phyloP scores from a whole-genome alignment of 2,329 filamentous ascomycete species.

The Helotiales sp. region DNA sequence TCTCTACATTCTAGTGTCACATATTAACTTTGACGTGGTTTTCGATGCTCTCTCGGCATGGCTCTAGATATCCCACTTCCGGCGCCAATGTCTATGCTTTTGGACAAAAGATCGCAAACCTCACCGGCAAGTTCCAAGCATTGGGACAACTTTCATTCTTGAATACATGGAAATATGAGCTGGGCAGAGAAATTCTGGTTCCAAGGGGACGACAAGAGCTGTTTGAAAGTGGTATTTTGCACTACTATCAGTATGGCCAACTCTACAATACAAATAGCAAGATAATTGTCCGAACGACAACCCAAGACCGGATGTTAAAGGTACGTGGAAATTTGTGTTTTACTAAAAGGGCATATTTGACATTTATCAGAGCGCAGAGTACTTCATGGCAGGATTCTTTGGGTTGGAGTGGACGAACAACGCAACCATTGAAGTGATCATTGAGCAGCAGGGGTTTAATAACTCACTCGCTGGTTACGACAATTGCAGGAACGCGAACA shows the following conservation, averaged over 20 bases:
- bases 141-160: constrained; percentile 67
- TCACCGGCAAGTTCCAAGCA: constrained; percentile 58
- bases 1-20: background rate
- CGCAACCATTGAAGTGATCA: constrained; percentile 73
- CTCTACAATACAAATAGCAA: constrained; percentile 75
- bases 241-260: constrained; percentile 62
- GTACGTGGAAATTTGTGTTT: constrained; percentile 44
- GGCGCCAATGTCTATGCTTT: constrained; percentile 60
- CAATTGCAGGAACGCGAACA: constrained; percentile 66
- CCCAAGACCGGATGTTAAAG: constrained; percentile 78
- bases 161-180: constrained; percentile 69
- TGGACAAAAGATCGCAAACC: constrained; percentile 61
- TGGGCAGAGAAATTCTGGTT: constrained; percentile 74
- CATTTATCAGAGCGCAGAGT: constrained; percentile 59
- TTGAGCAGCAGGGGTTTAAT: constrained; percentile 68
- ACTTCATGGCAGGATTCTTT: constrained; percentile 81
- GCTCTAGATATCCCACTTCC: constrained; percentile 72
- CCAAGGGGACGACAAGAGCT: constrained; percentile 75
- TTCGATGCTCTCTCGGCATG: constrained; percentile 75
- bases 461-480: constrained; percentile 73
- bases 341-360: constrained; percentile 10
- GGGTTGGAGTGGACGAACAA: constrained; percentile 75
- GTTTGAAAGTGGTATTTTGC: constrained; percentile 71
- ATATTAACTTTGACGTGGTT: constrained; percentile 55
- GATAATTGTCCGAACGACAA: constrained; percentile 75